phyloP scores from a whole-genome alignment of 192 early-diverging fungal species.

The Fimicolochytrium jonesii region DNA sequence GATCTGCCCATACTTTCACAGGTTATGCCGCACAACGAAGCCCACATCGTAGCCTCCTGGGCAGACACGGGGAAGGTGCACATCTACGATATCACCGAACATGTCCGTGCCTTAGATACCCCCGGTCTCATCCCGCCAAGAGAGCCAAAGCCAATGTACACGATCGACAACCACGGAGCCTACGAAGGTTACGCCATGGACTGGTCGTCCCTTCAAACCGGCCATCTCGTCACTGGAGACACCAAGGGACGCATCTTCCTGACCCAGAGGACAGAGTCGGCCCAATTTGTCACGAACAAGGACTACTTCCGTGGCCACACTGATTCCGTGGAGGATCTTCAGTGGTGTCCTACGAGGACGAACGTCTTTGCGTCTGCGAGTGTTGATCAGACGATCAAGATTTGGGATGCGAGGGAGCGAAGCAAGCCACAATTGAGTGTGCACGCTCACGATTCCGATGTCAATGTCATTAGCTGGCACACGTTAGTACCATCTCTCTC shows the following conservation, averaged over 20 bases:
- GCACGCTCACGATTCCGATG: slow-evolving; percentile 79
- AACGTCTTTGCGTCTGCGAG: slow-evolving; percentile 91
- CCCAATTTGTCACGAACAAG: slow-evolving; percentile 71
- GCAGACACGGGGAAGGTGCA: slow-evolving; percentile 93
- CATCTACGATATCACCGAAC: slow-evolving; percentile 80
- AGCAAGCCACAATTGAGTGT: slow-evolving; percentile 72
- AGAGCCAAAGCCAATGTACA: slow-evolving; percentile 71
- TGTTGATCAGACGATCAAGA: slow-evolving; percentile 85
- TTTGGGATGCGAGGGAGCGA: slow-evolving; percentile 90
- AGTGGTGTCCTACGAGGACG: slow-evolving; percentile 90
- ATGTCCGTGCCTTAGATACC: slow-evolving; percentile 71
- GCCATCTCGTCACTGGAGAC: slow-evolving; percentile 84
- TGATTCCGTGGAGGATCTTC: slow-evolving; percentile 89
- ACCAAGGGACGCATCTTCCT: slow-evolving; percentile 73
- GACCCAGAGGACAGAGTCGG: slow-evolving; percentile 62
- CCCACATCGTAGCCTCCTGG: slow-evolving; percentile 86
- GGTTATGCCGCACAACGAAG: slow-evolving; percentile 68
- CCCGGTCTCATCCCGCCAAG: slow-evolving; percentile 66
- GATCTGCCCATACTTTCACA: too few species aligned
- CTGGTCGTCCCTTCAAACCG: slow-evolving; percentile 66
- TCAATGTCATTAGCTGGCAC: slow-evolving; percentile 98
- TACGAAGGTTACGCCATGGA: slow-evolving; percentile 94
- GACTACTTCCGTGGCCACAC: slow-evolving; percentile 78
- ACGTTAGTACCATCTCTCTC: slow-evolving; percentile 35
- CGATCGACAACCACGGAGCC: slow-evolving; percentile 75